Conservation (phyloP, 257 asterid genomes). For the Solanum clarkiae region DNA sequence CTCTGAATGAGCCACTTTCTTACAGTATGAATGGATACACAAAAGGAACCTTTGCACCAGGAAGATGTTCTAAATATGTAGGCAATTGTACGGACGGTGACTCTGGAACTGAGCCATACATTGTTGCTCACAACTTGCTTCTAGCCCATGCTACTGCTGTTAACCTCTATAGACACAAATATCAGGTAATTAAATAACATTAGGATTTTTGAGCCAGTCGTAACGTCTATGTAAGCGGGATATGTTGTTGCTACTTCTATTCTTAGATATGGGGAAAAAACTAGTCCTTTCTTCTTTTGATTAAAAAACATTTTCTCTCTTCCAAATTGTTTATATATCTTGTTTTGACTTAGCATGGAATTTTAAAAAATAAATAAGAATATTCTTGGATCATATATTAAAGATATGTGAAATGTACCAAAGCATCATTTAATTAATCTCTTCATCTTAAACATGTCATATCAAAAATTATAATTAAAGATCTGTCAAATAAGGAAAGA, state of each 20-base stretch:
- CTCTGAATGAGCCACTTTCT: conserved; percentile 12
- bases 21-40: conserved; percentile 5
- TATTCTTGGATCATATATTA: too few relatives aligned
- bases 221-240: too few relatives aligned
- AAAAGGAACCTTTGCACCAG: conserved; percentile 13
- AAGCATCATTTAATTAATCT: too few relatives aligned
- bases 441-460: too few relatives aligned
- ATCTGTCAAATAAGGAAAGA: too few relatives aligned
- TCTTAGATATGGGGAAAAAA: neutral
- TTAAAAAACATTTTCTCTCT: too few relatives aligned
- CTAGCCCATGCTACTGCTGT: conserved; percentile 23
- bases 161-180: conserved; percentile 1
- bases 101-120: conserved; percentile 21
- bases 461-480: too few relatives aligned
- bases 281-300: neutral
- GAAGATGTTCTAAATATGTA: neutral
- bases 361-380: too few relatives aligned
- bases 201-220: too few relatives aligned
- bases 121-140: conserved; percentile 16
- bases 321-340: too few relatives aligned
- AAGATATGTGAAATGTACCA: neutral
- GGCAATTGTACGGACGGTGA: conserved; percentile 5
- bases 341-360: neutral
- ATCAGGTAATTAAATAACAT: neutral
- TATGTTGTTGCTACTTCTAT: neutral